Conservation (phyloP, 495 filamentous ascomycete genomes). For the Cladorrhinum samala region DNA sequence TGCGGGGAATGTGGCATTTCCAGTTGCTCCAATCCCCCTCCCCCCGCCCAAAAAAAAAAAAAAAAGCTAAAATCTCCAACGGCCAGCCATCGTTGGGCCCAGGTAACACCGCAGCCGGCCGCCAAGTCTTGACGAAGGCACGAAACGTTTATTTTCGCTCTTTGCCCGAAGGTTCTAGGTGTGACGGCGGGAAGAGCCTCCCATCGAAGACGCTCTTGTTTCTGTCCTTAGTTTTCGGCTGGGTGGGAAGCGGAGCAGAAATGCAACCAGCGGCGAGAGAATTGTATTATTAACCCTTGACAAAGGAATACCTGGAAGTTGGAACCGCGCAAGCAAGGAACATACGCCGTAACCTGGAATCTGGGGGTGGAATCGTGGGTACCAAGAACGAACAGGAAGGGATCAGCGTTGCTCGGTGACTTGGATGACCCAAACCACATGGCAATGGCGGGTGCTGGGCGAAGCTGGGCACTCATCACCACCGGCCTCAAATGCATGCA, state of each 20-base stretch:
- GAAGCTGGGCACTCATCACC: no score
- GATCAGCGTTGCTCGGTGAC: neutral
- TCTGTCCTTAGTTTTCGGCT: neutral
- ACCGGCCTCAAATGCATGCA: no score
- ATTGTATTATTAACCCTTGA: no score
- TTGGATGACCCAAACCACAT: neutral
- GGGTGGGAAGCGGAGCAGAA: neutral
- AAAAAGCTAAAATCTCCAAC: neutral
- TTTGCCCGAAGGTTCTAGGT: neutral
- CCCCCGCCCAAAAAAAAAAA: no score
- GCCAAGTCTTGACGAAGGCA: no score
- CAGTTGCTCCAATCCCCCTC: neutral
- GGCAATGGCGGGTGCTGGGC: no score
- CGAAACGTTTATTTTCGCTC: neutral
- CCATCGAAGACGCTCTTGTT: neutral
- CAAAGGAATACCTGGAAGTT: neutral
- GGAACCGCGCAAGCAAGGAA: neutral
- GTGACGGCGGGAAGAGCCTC: neutral
- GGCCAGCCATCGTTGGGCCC: neutral
- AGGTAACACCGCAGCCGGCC: neutral
- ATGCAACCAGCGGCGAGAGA: neutral
- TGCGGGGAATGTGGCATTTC: constrained; percentile 2
- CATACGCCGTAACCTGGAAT: neutral
- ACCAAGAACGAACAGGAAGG: neutral
- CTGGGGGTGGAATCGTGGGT: neutral